Conservation (phyloP, 441 rosid species). For the Hypseocharis bilobata region DNA sequence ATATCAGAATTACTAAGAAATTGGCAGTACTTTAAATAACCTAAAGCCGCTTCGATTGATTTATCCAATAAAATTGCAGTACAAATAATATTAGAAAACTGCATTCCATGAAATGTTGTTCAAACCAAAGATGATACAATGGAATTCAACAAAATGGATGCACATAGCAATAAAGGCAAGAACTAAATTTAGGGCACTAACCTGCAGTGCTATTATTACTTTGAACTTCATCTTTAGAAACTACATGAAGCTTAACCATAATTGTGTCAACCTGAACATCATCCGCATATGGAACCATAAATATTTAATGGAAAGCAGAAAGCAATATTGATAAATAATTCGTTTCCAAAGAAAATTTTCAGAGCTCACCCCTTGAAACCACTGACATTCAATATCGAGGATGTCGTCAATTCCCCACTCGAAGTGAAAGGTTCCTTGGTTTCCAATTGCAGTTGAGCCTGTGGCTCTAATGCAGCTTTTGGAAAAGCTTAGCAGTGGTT, state of each 20-base stretch:
- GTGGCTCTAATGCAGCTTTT: constrained; percentile 41
- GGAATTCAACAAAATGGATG: constrained; percentile 3
- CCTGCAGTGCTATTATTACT: constrained; percentile 41
- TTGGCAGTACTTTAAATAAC: not conserved
- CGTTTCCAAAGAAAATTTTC: constrained; percentile 10
- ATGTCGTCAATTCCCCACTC: constrained; percentile 68
- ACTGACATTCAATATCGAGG: constrained; percentile 45
- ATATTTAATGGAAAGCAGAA: constrained; percentile 17
- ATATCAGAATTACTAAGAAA: not conserved
- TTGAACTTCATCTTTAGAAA: constrained; percentile 39
- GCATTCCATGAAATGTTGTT: constrained; percentile 2
- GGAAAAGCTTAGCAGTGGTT: constrained; percentile 51
- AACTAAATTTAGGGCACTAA: constrained; percentile 22
- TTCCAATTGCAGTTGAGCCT: constrained; percentile 33
- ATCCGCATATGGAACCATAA: constrained; percentile 15
- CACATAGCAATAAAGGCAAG: constrained; percentile 14
- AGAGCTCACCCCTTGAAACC: constrained; percentile 58
- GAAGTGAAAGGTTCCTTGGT: constrained; percentile 32
- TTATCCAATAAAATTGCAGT: constrained; percentile 13
- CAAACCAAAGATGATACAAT: constrained; percentile 6
- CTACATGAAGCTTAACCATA: constrained; percentile 44
- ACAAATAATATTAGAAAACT: not conserved
- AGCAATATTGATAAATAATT: constrained; percentile 13
- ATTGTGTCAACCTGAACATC: constrained; percentile 47
- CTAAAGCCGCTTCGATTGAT: constrained; percentile 6